phyloP scores from a whole-genome alignment of 176 grass and related monocot genomes.

The Leersia perrieri region DNA sequence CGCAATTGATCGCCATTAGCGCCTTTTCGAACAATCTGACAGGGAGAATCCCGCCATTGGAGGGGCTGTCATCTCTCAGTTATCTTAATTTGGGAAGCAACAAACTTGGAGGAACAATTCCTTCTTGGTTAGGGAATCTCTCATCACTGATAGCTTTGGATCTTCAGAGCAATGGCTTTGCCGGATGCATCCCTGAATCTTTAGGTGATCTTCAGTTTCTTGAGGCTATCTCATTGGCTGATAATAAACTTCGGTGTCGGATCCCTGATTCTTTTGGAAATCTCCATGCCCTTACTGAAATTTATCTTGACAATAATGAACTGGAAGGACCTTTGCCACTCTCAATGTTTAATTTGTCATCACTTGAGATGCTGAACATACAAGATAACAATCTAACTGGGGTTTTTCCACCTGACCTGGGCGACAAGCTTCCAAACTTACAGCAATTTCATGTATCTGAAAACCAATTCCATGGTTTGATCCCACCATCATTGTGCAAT shows the following conservation, averaged over 20 bases:
- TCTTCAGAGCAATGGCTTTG: neutral
- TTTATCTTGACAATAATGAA: neutral
- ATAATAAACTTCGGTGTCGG: neutral
- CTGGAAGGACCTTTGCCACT: neutral
- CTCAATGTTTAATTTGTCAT: neutral
- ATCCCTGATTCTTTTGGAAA: neutral
- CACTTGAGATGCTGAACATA: neutral
- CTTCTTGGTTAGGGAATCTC: slow-evolving; percentile 9
- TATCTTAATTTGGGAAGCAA: neutral
- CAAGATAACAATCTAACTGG: neutral
- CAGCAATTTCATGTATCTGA: neutral
- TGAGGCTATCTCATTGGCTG: neutral
- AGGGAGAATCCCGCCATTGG: neutral
- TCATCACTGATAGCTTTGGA: neutral
- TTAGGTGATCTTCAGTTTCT: neutral
- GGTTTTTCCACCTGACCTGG: neutral
- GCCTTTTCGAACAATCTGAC: neutral
- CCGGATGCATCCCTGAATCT: neutral
- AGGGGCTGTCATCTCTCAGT: neutral
- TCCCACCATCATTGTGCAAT: neutral
- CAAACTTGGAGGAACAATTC: neutral
- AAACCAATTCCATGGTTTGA: neutral
- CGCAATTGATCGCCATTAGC: neutral
- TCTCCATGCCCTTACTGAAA: neutral
- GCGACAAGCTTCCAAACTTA: neutral